Evolutionary conservation across 108 stramenopile genomes (phyloP).

Genomic region (Bacterosira constricta): DNA sequence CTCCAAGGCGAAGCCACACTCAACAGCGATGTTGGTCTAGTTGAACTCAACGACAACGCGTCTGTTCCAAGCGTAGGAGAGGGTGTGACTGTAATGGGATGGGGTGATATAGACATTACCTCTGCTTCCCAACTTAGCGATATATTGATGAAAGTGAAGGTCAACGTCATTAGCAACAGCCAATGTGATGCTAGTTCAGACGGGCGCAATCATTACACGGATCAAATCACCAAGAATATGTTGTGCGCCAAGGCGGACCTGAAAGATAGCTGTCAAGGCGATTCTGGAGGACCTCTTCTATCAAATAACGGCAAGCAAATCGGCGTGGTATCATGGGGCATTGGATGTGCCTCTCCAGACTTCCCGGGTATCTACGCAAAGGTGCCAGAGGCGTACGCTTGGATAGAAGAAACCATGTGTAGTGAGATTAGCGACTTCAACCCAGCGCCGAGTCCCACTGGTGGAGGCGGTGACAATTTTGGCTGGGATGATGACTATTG

Average conservation of each 20-base stretch:
- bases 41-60: conserved; percentile 34
- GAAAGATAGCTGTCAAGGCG: conserved; percentile 39
- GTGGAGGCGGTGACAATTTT: no score
- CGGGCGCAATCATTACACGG: conserved; percentile 6
- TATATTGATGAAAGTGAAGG: conserved; percentile 17
- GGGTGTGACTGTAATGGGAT: conserved; percentile 56
- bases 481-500: no score
- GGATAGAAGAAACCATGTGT: conserved; percentile 49
- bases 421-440: not conserved
- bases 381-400: conserved; percentile 8
- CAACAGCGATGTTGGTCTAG: not conserved
- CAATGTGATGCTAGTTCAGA: conserved; percentile 44
- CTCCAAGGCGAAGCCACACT: not conserved
- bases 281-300: conserved; percentile 29
- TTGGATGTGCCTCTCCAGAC: conserved; percentile 25
- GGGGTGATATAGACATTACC: conserved; percentile 32
- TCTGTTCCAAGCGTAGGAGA: conserved; percentile 21
- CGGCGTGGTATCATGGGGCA: conserved; percentile 44
- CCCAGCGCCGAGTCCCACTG: no score
- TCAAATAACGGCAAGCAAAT: conserved; percentile 23
- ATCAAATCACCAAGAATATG: conserved; percentile 39
- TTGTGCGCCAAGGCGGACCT: conserved; percentile 26
- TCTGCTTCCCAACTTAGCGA: no score
- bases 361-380: conserved; percentile 41
- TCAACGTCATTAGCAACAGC: conserved; percentile 26